Base-by-base conservation (phyloP, 768 basidiomycete species). In the Russula foetens region DNA sequence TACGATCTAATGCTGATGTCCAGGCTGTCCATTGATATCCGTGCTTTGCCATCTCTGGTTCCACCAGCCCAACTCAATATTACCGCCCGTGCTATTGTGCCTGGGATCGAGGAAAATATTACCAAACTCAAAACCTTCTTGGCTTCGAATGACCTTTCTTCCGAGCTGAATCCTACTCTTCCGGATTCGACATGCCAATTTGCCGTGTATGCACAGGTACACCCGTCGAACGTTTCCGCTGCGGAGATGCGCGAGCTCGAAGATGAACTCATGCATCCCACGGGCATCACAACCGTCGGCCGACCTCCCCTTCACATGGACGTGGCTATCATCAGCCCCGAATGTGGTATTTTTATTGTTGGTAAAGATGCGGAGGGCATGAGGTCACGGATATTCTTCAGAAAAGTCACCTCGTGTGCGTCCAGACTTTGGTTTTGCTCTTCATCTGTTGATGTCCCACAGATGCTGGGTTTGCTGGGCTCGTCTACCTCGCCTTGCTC, bases 271-370 rank as follows among this genome's bases (percentile, higher is more conserved):
- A 83, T 86, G 60, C 79, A 79, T 23, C 90, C 90, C 8, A 88
- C 88, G 0, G 90, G 90, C 2, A 77, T 83, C 60, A 76, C 79
- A 69, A 89, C 86, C 0, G 75, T 80, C 8, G 68, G 71, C 2
- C 71, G 81, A 0, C 87, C 88, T 2, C 80, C 79, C 35, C 69
- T 90, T 55, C 75, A 75, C 2, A 68, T 91, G 46, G 81, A 79
- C 53, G 88, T 83, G 9, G 74, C 94, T 7, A 69, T 92, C 1
- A 68, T 94, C 49, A 94, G 92, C 69, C 82, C 81, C 67, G 82
- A 89, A 61, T 96, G 93, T 68, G 93, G 90, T 3, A 72, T 92
- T 41, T 71, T 92, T 41, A 84, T 84, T 52, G 84, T 85, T 59
- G 68, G 92, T 4, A 77, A 76, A 28, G 80, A 85, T 24, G 82